phyloP scores from a whole-genome alignment of 176 grass and related monocot species.

The Oryza coarctata region DNA sequence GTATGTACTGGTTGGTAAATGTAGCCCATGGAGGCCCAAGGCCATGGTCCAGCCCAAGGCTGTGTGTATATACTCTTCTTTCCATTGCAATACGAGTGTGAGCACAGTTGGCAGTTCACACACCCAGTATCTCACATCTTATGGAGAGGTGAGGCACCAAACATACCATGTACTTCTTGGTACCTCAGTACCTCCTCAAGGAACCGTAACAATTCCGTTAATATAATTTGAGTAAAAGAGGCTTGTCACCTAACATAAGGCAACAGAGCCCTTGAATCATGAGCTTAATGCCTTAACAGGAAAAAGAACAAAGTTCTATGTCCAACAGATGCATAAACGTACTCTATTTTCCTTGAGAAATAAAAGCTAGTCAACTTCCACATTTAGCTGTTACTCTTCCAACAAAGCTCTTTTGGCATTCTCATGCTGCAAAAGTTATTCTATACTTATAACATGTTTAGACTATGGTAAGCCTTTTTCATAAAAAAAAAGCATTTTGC shows the following conservation, averaged over 20 bases:
- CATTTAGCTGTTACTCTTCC: slow-evolving; percentile 16
- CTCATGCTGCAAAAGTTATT: background rate
- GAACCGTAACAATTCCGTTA: background rate
- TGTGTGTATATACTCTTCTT: too few species aligned
- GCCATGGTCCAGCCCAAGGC: too few species aligned
- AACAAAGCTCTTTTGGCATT: slow-evolving; percentile 19
- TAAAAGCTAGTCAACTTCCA: slow-evolving; percentile 8
- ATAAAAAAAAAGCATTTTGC: background rate
- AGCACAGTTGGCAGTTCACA: too few species aligned
- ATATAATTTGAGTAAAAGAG: slow-evolving; percentile 16
- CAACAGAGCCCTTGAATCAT: background rate
- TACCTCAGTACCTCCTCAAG: background rate
- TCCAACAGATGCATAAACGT: background rate
- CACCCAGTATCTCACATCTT: background rate
- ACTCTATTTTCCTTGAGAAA: slow-evolving; percentile 26
- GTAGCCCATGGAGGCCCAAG: too few species aligned
- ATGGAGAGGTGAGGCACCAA: background rate
- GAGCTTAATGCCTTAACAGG: background rate
- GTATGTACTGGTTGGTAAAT: too few species aligned
- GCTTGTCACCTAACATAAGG: slow-evolving; percentile 6
- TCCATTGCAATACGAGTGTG: too few species aligned
- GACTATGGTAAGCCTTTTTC: background rate
- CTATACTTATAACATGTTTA: slow-evolving; percentile 1
- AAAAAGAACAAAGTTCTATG: background rate
- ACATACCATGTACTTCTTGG: background rate